Base-by-base conservation (phyloP, 2,329 filamentous ascomycete genomes). In the Pseudogymnoascus sp. region DNA sequence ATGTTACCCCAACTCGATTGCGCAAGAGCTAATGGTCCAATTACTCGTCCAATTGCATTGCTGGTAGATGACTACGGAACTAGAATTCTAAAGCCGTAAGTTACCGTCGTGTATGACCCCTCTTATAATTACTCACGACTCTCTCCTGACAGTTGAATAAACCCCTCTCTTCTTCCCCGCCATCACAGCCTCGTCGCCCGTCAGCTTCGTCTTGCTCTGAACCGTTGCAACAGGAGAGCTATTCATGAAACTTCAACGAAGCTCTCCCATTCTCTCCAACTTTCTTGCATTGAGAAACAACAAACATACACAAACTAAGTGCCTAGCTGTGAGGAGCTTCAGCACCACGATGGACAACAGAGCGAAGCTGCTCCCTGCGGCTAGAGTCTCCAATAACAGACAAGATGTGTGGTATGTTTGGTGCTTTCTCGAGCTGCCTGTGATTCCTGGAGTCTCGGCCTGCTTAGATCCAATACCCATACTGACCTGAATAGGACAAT, bases 341-440 rank as follows among this genome's bases (percentile, higher is more conserved):
- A 66, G 61, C 12, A 65, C 66, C 65, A 71, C 69, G 23, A 73
- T 73, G 72, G 66, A 65, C 61, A 66, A 57, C 18, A 69, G 67
- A 57, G 67, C 65, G 39, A 69, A 72, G 62, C 67, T 83, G 72
- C 81, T 80, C 73, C 83, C 83, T 4, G 83, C 83, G 18, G 74
- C 73, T 26, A 74, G 83, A 64, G 82, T 85, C 26, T 80, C 82
- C 54, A 78, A 78, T 16, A 79, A 80, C 73, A 77, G 74, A 70
- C 80, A 84, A 70, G 83, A 85, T 80, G 83, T 85, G 54, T 85
- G 83, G 83, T 83, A 74, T 66, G 72, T 69, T 60, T 61, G n/a
- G 12, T 61, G 26, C 14, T 60, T 14, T 4, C 29, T 40, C 34
- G 42, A 26, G 26, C 14, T 31, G 21, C 34, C n/a, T 29, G 18